These are phyloP conservation scores for Eucalyptus sp. DNA, from an alignment of 345 rosid genomes.

Conservation along the genomic window DNA sequence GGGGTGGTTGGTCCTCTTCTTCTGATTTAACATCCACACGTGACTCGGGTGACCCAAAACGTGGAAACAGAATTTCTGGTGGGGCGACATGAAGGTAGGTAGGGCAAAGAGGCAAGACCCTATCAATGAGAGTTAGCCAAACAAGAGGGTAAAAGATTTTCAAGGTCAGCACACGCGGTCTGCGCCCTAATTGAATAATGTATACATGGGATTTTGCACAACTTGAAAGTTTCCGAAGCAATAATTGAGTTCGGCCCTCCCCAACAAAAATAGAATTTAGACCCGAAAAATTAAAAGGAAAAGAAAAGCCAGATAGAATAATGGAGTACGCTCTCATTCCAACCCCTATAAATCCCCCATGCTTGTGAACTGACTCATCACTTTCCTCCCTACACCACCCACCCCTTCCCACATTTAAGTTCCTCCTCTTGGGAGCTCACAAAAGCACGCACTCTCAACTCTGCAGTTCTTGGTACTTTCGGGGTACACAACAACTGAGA, in stretches of 20 bases:
- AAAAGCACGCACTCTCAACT: background rate
- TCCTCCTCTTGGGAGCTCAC: background rate
- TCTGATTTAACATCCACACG: background rate
- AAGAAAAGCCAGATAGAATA: background rate
- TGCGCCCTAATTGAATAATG: background rate
- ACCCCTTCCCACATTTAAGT: background rate
- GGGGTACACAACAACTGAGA: background rate
- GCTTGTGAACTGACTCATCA: background rate
- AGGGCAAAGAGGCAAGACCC: background rate
- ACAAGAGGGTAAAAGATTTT: background rate
- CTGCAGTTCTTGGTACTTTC: background rate
- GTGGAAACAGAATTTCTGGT: background rate
- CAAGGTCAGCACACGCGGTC: background rate
- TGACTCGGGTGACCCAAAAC: background rate
- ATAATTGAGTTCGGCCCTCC: background rate
- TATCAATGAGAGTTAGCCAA: background rate
- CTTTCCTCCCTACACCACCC: background rate
- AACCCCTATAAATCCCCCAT: background rate
- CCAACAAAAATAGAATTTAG: background rate
- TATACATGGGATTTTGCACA: background rate
- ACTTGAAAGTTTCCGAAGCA: background rate
- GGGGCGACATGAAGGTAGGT: background rate
- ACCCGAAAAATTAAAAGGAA: background rate
- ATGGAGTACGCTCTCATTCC: background rate
- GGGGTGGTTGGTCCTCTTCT: background rate